Base-by-base conservation (phyloP, 176 grass and related monocot species). In the Musa beccarii region DNA sequence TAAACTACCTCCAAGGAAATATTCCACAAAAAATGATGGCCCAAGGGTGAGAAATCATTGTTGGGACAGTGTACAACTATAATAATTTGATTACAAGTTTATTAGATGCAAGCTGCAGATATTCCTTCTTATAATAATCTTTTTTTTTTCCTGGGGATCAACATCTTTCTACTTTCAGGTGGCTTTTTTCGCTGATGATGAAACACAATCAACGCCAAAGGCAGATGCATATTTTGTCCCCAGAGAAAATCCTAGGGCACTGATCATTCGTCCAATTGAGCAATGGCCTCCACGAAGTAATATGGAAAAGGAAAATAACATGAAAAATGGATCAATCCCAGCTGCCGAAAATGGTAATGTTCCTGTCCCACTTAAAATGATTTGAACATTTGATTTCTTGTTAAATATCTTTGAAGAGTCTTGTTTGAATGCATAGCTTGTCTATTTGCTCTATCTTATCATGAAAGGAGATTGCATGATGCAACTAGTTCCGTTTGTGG, bases 181-280 rank as follows among this genome's bases (percentile, higher is more conserved):
- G 56, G 86, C 94, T 23, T 98, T 90, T 66, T 98, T 87, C 84
- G 73, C 66, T 76, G 84, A 98, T 82, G 90, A 98, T 68, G 90
- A 92, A 87, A 75, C 85, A 53, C 69, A 86, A 9, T 80, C 83
- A 71, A 93, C 84, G 62, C 90, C 94, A 76, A 98, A 98, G 84
- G 94, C 94, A 7, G 84, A 98, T 84, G 94, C 88, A 25, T 86
- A 91, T 85, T 87, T 90, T 79, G 84, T 93, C 69, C 94, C 90
- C 50, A 98, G 94, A 81, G 94, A 98, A 80, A 98, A 98, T 77
- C 94, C 94, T 9, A 91, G 94, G 76, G 84, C 83, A 74, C 76
- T 98, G 77, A 84, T 98, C 75, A 87, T 98, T 73, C 90, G 72
- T 87, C 94, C 84, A 69, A 86, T 92, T 62, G 88, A 98, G 81